Evolutionary conservation across 805 yeast genomes (phyloP), one percentile per base, ranked within the genome.

Genomic region (Wickerhamomyces strasburgensis): DNA sequence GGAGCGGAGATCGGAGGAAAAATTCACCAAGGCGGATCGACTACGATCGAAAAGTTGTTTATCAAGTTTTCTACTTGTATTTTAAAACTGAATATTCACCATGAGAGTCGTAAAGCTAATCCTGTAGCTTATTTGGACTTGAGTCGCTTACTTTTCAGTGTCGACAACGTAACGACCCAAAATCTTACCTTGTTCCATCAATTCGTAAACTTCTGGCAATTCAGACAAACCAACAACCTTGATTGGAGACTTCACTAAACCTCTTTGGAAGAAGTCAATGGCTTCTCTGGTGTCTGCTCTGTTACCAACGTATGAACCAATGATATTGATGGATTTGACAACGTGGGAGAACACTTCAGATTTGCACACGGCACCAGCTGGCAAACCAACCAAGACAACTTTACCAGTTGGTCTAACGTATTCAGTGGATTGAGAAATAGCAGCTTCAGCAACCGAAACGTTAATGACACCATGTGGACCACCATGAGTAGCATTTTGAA

Each of bases 231-330:
- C 87, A 37, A 79, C 87, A 61, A 87, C 59, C 67, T 75, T 75
- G 68, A 84, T 78, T 51, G 85, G 84, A 44, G 85, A 73, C 59
- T 72, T 68, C 60, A 82, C 80, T 58, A 76, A 65, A 44, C 89
- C 90, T 61, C 84, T 72, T 50, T 68, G 47, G 64, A 79, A 80
- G 73, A 83, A 81, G 54, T 80, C 84, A 45, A 82, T 65, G 40
- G 89, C 88, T 70, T 83, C 89, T 46, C 80, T 73, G 48, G 90
- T 75, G 67, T 86, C 95, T 47, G 83, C 82, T 66, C 94, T 80
- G 76, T 84, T 84, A 55, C 95, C 95, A 46, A 85, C 95, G 59
- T 83, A 83, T 33, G 94, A 84, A 51, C 93, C 95, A 47, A 60
- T 64, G 55, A 77, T 73, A 52, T 58, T 64, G 48, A 77, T 60